Base-by-base conservation (phyloP, 805 yeast genomes). In the Barnettozyma sucrosica region DNA sequence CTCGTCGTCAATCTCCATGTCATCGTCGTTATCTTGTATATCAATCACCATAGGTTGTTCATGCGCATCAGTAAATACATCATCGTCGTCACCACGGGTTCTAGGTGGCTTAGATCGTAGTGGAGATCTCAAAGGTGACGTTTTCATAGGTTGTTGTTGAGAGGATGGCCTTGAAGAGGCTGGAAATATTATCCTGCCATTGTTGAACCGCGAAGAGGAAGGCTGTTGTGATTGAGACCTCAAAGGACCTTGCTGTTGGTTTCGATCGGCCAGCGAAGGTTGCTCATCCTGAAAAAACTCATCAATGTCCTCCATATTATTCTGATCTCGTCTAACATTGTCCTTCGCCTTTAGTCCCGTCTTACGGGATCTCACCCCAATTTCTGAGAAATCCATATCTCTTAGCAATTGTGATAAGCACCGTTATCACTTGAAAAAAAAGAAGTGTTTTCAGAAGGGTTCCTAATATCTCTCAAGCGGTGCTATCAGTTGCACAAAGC, bases 271-370 rank as follows among this genome's bases (percentile, higher is more conserved):
- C 23, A 33, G 43, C 11, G 36, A 57, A 14, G 62, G 63, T 23
- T 64, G 69, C 18, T 76, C 80, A 44, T 80, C 85, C 41, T 70
- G 72, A 46, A 83, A 84, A 61, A 83, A 84, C 47, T 82, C 89
- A 53, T 80, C 82, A 14, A 84, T 59, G 55, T 80, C 84, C 55
- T 84, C 90, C 77, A 83, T 75, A 24, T 83, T 78, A 55, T 79
- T 74, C 43, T 72, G 71, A 60, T 83, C 85, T 54, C 75, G 73
- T 38, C 67, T 67, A 28, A 83, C 65, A 49, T 71, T 68, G 21
- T 65, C 65, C 40, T 68, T 72, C 8, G 77, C 77, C 45, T 65
- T 65, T 16, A 81, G 64, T 7, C 89, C 89, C 0, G 87, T 81
- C 58, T 79, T 81, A n/a, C 90, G 71, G 36, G 89, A 78, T 56